Conservation (phyloP, 2,329 filamentous ascomycete genomes). For the Chrysosporium keratinophilum region DNA sequence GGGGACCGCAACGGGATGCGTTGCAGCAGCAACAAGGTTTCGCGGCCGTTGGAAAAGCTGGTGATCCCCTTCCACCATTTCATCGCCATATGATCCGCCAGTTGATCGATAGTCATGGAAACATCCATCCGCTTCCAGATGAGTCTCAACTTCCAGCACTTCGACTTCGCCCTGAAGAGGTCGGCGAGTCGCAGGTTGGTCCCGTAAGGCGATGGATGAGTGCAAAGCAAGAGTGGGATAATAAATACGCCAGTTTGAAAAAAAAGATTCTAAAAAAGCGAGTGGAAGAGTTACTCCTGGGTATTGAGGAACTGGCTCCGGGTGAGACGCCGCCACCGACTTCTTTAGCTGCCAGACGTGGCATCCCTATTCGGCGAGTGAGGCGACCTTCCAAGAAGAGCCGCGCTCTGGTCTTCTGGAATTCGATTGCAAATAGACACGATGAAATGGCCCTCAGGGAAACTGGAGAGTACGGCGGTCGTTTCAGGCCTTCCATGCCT, state of each 20-base stretch:
- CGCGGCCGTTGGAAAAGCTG: conserved; percentile 64
- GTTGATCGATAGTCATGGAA: conserved; percentile 66
- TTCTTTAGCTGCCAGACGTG: conserved; percentile 56
- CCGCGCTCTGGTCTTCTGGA: conserved; percentile 73
- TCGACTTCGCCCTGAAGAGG: conserved; percentile 50
- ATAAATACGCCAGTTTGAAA: conserved; percentile 58
- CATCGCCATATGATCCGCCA: conserved; percentile 85
- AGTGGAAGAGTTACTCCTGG: conserved; percentile 59
- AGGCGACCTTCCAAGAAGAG: conserved; percentile 53
- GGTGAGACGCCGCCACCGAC: conserved; percentile 74
- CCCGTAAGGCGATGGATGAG: conserved; percentile 76
- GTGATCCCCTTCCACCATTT: conserved; percentile 71
- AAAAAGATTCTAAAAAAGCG: conserved; percentile 62
- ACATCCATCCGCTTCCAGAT: conserved; percentile 56
- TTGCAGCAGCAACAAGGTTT: background rate
- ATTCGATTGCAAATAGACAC: conserved; percentile 77
- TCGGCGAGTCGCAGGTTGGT: conserved; percentile 69
- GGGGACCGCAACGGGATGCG: background rate
- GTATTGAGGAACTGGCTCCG: conserved; percentile 58
- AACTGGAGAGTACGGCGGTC: conserved; percentile 6
- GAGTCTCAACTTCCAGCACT: conserved; percentile 56
- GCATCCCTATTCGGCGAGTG: conserved; percentile 34
- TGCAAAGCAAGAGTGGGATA: conserved; percentile 63
- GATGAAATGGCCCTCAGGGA: conserved; percentile 58
- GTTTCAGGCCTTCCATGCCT: conserved; percentile 1